phyloP scores from a whole-genome alignment of 495 filamentous ascomycete species.

The Neurospora terricola region DNA sequence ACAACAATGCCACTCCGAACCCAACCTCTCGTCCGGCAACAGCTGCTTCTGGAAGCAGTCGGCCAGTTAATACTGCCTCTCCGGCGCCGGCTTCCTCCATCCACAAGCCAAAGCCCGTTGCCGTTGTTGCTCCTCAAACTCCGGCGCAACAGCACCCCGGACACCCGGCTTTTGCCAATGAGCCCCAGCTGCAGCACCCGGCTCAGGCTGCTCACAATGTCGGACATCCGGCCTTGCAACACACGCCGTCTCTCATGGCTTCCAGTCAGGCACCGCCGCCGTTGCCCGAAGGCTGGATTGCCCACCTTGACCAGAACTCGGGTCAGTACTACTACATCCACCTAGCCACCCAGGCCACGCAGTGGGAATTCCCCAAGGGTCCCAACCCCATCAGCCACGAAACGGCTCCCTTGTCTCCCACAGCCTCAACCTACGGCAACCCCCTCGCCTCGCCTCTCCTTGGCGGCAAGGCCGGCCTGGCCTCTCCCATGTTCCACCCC shows the following conservation, averaged over 20 bases:
- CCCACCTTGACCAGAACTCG: conserved; percentile 86
- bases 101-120: conserved; percentile 11
- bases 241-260: conserved; percentile 40
- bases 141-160: conserved; percentile 40
- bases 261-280: conserved; percentile 79
- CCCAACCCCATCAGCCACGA: conserved; percentile 76
- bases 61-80: conserved; percentile 1
- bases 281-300: conserved; percentile 96
- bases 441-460: conserved; percentile 63
- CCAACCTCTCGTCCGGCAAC: neutral
- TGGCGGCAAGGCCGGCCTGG: conserved; percentile 61
- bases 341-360: conserved; percentile 86
- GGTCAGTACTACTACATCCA: conserved; percentile 99
- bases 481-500: conserved; percentile 65
- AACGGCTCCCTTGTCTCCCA: conserved; percentile 67
- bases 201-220: conserved; percentile 23
- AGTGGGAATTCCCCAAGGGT: conserved; percentile 97
- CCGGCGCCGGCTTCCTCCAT: conserved; percentile 4
- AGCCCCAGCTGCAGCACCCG: conserved; percentile 33
- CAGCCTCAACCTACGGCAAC: conserved; percentile 68
- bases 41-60: neutral
- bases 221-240: conserved; percentile 32
- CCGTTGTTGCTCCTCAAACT: conserved; percentile 8
- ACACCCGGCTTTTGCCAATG: conserved; percentile 86
- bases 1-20: conserved; percentile 21